Conservation (phyloP, 2,329 filamentous ascomycete species). For the Ceratocystis variospora region DNA sequence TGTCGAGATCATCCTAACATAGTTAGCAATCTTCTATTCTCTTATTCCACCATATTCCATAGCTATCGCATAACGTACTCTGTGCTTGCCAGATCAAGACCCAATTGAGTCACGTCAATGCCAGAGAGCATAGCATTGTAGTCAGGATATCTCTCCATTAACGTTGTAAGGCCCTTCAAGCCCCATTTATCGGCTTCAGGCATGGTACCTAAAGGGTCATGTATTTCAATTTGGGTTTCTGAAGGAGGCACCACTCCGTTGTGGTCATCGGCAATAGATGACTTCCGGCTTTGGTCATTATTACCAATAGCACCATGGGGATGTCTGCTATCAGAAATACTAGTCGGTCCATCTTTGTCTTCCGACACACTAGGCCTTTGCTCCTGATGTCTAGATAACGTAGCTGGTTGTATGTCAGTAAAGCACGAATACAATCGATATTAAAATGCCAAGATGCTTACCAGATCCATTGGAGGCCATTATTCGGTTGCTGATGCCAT, state of each 20-base stretch:
- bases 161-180: constrained; percentile 46
- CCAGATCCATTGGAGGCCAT: neutral
- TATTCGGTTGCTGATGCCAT: neutral
- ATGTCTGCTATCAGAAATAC: constrained; percentile 28
- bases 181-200: constrained; percentile 50
- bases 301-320: constrained; percentile 36
- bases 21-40: constrained; percentile 16
- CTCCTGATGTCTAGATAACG: constrained; percentile 16
- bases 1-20: constrained; percentile 38
- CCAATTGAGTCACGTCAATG: constrained; percentile 43
- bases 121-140: constrained; percentile 48
- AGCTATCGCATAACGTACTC: constrained; percentile 35
- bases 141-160: constrained; percentile 51
- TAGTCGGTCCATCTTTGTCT: constrained; percentile 28
- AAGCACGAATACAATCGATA: neutral
- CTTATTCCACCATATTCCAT: constrained; percentile 17
- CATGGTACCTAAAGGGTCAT: constrained; percentile 49
- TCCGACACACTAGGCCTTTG: constrained; percentile 29
- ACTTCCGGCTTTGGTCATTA: constrained; percentile 27
- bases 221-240: constrained; percentile 26
- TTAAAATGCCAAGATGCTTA: neutral
- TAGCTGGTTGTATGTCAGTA: neutral
- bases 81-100: constrained; percentile 42
- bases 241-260: constrained; percentile 25
- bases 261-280: constrained; percentile 32